A percentile compares a stretch with the other conserved stretches of the same genome.
Evolutionary conservation across 225 moss, liverwort and hornwort genomes (phyloP).

Genomic region (Neckera pumila): DNA sequence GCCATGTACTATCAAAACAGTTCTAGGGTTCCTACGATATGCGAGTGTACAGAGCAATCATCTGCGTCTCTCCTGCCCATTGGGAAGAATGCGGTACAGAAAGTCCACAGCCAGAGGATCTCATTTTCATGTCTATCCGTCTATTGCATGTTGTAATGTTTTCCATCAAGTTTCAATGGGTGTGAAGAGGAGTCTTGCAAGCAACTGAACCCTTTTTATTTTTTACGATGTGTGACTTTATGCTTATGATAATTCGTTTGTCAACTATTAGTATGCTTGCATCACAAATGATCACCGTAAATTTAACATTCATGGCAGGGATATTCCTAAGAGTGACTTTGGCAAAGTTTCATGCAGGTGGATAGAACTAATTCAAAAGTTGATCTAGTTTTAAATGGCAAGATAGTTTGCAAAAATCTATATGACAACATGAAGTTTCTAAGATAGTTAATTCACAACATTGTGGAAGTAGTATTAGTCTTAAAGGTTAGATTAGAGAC

Average conservation of each 20-base stretch:
- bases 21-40: no score
- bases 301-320: neutral
- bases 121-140: no score
- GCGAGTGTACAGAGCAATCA: no score
- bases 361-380: neutral
- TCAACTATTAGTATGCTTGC: neutral
- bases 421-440: neutral
- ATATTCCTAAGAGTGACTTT: neutral
- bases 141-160: no score
- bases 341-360: no score
- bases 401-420: no score
- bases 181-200: neutral
- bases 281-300: neutral
- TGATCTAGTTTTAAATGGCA: neutral
- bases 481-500: neutral
- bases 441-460: rapidly evolving
- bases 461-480: neutral
- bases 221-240: neutral
- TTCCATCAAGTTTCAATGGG: no score
- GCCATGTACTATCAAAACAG: no score
- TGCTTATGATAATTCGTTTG: neutral
- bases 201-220: neutral
- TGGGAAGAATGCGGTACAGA: no score
- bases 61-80: no score
- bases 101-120: no score